Evolutionary conservation across 2,329 filamentous ascomycete species (phyloP).

Genomic region (Colletotrichum somersetense): DNA sequence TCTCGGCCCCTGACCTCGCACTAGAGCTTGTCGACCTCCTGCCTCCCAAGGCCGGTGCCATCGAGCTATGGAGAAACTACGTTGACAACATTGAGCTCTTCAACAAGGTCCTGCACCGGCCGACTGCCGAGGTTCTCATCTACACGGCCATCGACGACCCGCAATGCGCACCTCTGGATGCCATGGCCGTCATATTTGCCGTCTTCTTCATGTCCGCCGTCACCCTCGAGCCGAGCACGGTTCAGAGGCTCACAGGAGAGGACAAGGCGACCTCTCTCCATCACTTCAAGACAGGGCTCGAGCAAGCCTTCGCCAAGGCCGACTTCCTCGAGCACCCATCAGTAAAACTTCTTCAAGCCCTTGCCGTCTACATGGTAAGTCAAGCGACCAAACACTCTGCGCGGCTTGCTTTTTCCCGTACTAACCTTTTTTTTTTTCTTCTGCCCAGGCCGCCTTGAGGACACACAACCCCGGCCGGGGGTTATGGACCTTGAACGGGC

Average conservation of each 20-base stretch:
- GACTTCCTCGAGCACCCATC: slow-evolving; percentile 58
- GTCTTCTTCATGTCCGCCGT: slow-evolving; percentile 64
- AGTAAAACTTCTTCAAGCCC: slow-evolving; percentile 50
- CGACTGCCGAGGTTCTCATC: slow-evolving; percentile 49
- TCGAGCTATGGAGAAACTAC: slow-evolving; percentile 50
- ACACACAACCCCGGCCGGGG: slow-evolving; percentile 51
- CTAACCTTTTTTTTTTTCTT: slow-evolving; percentile 33
- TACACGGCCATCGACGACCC: slow-evolving; percentile 51
- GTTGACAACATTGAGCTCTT: slow-evolving; percentile 48
- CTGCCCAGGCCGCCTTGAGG: slow-evolving; percentile 48
- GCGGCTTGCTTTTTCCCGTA: neutral
- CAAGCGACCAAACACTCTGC: neutral
- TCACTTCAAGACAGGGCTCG: slow-evolving; percentile 51
- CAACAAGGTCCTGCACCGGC: slow-evolving; percentile 48
- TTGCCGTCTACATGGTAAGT: slow-evolving; percentile 55
- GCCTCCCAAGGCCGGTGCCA: slow-evolving; percentile 46
- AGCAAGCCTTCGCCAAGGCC: slow-evolving; percentile 54
- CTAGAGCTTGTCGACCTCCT: slow-evolving; percentile 42
- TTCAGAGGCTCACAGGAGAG: slow-evolving; percentile 45
- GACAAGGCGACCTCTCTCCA: slow-evolving; percentile 46
- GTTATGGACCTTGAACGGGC: slow-evolving; percentile 57
- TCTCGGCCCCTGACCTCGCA: slow-evolving; percentile 46
- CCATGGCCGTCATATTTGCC: slow-evolving; percentile 57
- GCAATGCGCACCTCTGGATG: slow-evolving; percentile 44
- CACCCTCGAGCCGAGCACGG: slow-evolving; percentile 56